Evolutionary conservation across 2,329 filamentous ascomycete genomes (phyloP).

Genomic region (Neurospora sp.): DNA sequence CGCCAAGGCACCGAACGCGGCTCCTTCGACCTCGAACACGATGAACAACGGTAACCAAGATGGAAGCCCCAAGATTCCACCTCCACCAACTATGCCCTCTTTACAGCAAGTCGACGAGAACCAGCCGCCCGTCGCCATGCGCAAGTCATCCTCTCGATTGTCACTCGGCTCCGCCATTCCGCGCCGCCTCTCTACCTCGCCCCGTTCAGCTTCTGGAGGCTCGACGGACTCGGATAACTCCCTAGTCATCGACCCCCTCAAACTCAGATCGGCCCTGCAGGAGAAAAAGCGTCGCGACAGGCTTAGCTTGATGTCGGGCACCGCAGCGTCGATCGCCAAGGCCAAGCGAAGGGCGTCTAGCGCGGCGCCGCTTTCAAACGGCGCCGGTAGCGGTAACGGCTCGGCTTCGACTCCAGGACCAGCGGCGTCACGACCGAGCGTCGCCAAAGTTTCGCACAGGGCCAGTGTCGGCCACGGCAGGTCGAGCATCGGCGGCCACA

Average conservation of each 20-base stretch:
- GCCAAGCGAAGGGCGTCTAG: slow-evolving; percentile 36
- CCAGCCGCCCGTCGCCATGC: slow-evolving; percentile 9
- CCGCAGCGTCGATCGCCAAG: slow-evolving; percentile 26
- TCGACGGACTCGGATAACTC: slow-evolving; percentile 40
- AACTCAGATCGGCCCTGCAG: slow-evolving; percentile 45
- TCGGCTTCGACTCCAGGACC: slow-evolving; percentile 18
- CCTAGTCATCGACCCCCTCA: slow-evolving; percentile 37
- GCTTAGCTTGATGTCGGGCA: slow-evolving; percentile 29
- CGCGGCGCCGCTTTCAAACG: slow-evolving; percentile 23
- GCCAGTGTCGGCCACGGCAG: neutral
- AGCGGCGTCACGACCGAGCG: slow-evolving; percentile 16
- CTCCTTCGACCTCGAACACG: neutral
- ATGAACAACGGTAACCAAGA: neutral
- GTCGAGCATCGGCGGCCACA: neutral
- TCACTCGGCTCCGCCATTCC: neutral
- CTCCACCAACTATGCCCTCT: slow-evolving; percentile 33
- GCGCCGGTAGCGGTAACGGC: slow-evolving; percentile 20
- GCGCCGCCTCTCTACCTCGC: slow-evolving; percentile 20
- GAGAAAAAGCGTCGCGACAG: slow-evolving; percentile 37
- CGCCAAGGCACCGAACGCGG: slow-evolving; percentile 3
- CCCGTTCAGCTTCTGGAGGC: slow-evolving; percentile 14
- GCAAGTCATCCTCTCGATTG: slow-evolving; percentile 5
- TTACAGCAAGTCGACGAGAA: slow-evolving; percentile 23
- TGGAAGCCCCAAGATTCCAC: slow-evolving; percentile 23
- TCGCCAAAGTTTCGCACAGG: slow-evolving; percentile 8